These are phyloP conservation scores for Pseudogymnoascus sp. DNA, from an alignment of 2,329 filamentous ascomycete genomes.

Conservation along the genomic window DNA sequence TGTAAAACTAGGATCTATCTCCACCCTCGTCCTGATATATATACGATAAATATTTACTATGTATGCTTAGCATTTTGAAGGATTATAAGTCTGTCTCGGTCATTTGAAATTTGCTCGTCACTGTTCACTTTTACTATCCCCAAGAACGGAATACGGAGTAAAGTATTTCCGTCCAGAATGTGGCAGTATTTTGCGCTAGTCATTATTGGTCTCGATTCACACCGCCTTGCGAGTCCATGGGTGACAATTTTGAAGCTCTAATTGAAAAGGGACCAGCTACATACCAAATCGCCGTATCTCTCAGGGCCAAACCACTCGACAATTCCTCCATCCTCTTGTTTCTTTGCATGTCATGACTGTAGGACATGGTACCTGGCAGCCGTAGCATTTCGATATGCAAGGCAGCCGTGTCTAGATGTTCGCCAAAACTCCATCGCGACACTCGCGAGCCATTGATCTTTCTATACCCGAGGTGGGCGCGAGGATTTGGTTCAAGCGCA, in stretches of 20 bases:
- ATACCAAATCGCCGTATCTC: not conserved
- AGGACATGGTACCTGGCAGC: conserved; percentile 10
- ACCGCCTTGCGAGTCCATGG: not conserved
- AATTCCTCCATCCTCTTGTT: not conserved
- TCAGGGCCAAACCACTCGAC: not conserved
- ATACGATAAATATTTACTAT: not conserved
- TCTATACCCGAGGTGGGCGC: conserved; percentile 7
- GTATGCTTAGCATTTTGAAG: not conserved
- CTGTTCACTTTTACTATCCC: not conserved
- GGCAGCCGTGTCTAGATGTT: conserved; percentile 4
- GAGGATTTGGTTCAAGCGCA: not conserved
- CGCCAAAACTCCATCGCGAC: not conserved
- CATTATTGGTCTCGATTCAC: not conserved
- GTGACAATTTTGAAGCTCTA: conserved; percentile 2
- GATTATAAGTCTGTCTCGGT: not conserved
- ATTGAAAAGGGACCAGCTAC: not conserved
- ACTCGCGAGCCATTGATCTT: conserved; percentile 7
- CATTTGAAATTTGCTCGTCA: not conserved
- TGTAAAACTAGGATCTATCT: not conserved
- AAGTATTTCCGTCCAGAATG: not conserved
- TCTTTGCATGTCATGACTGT: conserved; percentile 5
- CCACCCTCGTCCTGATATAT: not conserved
- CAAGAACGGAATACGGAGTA: not conserved
- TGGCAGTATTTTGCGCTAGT: conserved; percentile 1
- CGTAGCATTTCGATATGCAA: conserved; percentile 10